Evolutionary conservation across 345 rosid genomes (phyloP), one percentile per base, ranked within the genome.

Genomic region (Ceriops tagal): DNA sequence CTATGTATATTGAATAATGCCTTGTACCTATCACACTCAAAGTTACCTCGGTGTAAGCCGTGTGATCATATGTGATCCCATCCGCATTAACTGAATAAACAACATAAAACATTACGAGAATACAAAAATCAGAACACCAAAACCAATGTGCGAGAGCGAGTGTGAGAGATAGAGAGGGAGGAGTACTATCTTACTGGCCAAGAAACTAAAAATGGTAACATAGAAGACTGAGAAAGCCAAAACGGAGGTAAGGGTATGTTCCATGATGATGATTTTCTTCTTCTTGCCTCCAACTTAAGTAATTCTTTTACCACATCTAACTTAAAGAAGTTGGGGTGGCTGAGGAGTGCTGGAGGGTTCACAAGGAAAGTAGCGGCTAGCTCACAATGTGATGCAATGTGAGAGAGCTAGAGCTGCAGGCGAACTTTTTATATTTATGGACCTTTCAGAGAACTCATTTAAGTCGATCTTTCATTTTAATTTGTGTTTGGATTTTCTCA

Each of bases 11-110:
- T 24, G 30, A 43, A 22, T 10, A 22, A 22, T 56, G 28, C 26
- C 59, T 11, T 24, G 58, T 22, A 56, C 30, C 2, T 11, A 24
- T 10, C 59, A 24, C 16, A 31, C 8, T 43, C 59, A 24, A 6
- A 6, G 59, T 76, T 74, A 92, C 98, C 96, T 88, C 82, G 0
- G 82, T 80, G 63, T 87, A 87, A 5, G 93, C 93, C 43, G 89
- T 86, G 47, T 78, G 76, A 80, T 92, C 98, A 73, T 92, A 92
- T n/a, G 73, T 28, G 22, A 83, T 83, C n/a, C 87, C 89, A 72
- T 78, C 98, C 89, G 84, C 70, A 77, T 13, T 52, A 69, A 71
- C 20, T 27, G 68, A 49, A 39, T 64, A 62, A 65, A 61, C 5
- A 30, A 19, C 61, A 47, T 26, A 43, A 49, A 51, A 64, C 31